Conservation (phyloP, 164 flowering plant genomes). For the Cinnamomum micranthum region DNA sequence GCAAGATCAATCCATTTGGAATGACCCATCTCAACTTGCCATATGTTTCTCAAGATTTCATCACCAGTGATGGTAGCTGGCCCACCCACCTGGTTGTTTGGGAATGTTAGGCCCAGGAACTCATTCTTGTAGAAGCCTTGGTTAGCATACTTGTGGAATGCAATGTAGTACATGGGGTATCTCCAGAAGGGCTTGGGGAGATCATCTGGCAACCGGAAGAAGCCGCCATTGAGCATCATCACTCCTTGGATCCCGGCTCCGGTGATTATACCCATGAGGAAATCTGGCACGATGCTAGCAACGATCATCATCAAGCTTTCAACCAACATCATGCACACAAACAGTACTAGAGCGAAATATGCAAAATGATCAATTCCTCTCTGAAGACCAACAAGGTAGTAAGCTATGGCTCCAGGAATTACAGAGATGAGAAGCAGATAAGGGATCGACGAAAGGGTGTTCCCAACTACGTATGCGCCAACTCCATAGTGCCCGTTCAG, state of each 20-base stretch:
- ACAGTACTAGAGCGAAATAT: slow-evolving; percentile 33
- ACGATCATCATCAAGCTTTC: slow-evolving; percentile 69
- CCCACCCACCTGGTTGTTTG: slow-evolving; percentile 17
- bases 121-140: slow-evolving; percentile 54
- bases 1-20: slow-evolving; percentile 52
- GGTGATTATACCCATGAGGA: slow-evolving; percentile 51
- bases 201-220: slow-evolving; percentile 45
- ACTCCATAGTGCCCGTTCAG: slow-evolving; percentile 59
- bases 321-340: slow-evolving; percentile 37
- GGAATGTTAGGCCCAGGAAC: slow-evolving; percentile 31
- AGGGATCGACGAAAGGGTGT: slow-evolving; percentile 55
- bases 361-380: slow-evolving; percentile 28
- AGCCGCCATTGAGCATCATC: slow-evolving; percentile 49
- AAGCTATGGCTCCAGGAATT: slow-evolving; percentile 47
- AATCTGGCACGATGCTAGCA: slow-evolving; percentile 57
- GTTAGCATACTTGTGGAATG: slow-evolving; percentile 43
- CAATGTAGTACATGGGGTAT: slow-evolving; percentile 51
- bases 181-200: slow-evolving; percentile 52
- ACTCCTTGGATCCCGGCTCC: slow-evolving; percentile 64
- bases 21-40: slow-evolving; percentile 43
- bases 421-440: slow-evolving; percentile 41
- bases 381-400: slow-evolving; percentile 41
- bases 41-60: slow-evolving; percentile 24
- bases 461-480: slow-evolving; percentile 43
- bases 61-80: slow-evolving; percentile 25